Conservation (phyloP, 495 filamentous ascomycete species). For the Penicillium odoratum region DNA sequence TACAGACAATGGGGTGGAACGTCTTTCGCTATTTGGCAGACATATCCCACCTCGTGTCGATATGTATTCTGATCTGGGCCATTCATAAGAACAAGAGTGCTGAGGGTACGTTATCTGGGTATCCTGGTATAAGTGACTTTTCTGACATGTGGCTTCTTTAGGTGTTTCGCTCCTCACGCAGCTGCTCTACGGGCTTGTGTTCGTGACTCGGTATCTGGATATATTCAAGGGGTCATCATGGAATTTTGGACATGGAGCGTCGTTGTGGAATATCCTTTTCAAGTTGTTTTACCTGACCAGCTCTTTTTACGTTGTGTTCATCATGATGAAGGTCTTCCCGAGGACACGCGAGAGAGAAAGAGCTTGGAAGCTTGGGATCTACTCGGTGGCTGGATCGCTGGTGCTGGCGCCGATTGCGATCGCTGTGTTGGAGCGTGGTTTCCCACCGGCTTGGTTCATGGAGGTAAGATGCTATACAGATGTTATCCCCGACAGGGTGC, state of each 20-base stretch:
- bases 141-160: constrained; percentile 32
- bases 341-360: constrained; percentile 86
- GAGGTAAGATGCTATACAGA: constrained; percentile 46
- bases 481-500: neutral
- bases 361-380: constrained; percentile 82
- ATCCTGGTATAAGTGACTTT: neutral
- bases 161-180: constrained; percentile 95
- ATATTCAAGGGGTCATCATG: constrained; percentile 55
- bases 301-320: constrained; percentile 80
- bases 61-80: constrained; percentile 85
- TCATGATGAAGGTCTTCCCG: constrained; percentile 86
- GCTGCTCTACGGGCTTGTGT: constrained; percentile 81
- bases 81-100: constrained; percentile 87
- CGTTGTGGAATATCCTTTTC: constrained; percentile 56
- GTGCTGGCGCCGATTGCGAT: constrained; percentile 65
- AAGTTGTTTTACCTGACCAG: constrained; percentile 87
- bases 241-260: constrained; percentile 14
- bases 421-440: constrained; percentile 54
- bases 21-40: constrained; percentile 81
- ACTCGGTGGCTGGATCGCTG: constrained; percentile 58
- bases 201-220: constrained; percentile 84
- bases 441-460: constrained; percentile 45
- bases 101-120: constrained; percentile 60
- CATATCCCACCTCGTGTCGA: constrained; percentile 77
- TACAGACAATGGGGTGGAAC: constrained; percentile 48